A percentile compares a stretch with the other conserved stretches of the same genome.
These are phyloP conservation scores for Prunus persica DNA, from an alignment of 306 rosid species.

Conservation along the genomic window Prunus_persica_NCBIv2 NC_034011.1:25622501-25623000, in stretches of 20 bases:
- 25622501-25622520: slow-evolving; percentile 47
- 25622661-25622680: slow-evolving; percentile 33
- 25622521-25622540: slow-evolving; percentile 46
- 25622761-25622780: slow-evolving; percentile 9
- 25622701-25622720: slow-evolving; percentile 21
- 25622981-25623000: slow-evolving; percentile 75
- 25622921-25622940: slow-evolving; percentile 80
- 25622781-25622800: slow-evolving; percentile 27
- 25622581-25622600: slow-evolving; percentile 13
- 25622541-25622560: slow-evolving; percentile 14
- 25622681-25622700: slow-evolving; percentile 39
- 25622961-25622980: slow-evolving; percentile 80
- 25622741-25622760: slow-evolving; percentile 42
- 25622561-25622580: slow-evolving; percentile 18
- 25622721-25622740: slow-evolving; percentile 42
- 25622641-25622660: slow-evolving; percentile 22
- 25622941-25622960: slow-evolving; percentile 61
- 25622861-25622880: slow-evolving; percentile 75
- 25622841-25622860: slow-evolving; percentile 84
- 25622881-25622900: slow-evolving; percentile 81
- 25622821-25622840: slow-evolving; percentile 57
- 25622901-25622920: slow-evolving; percentile 80
- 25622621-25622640: slow-evolving; percentile 19
- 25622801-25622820: slow-evolving; percentile 40
- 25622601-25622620: slow-evolving; percentile 25